Percentiles rank a stretch among this genome's conserved stretches.
Evolutionary conservation across 495 filamentous ascomycete genomes (phyloP).

Genomic region (Pseudoneurospora amorphoporcata): DNA sequence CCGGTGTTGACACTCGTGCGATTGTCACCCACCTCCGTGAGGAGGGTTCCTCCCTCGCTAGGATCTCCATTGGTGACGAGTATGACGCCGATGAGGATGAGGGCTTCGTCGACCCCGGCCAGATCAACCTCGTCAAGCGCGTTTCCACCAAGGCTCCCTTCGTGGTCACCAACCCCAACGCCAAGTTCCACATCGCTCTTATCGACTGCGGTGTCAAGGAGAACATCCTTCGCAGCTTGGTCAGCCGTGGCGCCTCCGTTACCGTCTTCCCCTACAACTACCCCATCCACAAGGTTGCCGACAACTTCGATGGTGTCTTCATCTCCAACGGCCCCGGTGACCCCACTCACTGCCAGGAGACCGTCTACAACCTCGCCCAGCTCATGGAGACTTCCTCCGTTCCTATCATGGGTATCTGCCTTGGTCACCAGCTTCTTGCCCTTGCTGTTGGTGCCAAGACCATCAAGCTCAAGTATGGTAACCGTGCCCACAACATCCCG

Average conservation of each 20-base stretch:
- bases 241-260: conserved; percentile 74
- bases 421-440: conserved; percentile 82
- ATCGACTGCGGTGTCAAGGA: conserved; percentile 99
- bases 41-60: conserved; percentile 87
- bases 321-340: conserved; percentile 97
- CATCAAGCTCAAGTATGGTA: conserved; percentile 94
- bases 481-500: conserved; percentile 96
- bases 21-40: conserved; percentile 94
- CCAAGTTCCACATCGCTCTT: conserved; percentile 82
- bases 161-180: conserved; percentile 70
- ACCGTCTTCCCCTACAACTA: conserved; percentile 94
- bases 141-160: conserved; percentile 98
- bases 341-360: conserved; percentile 88
- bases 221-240: conserved; percentile 92
- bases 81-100: conserved; percentile 98
- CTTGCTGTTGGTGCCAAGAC: conserved; percentile 77
- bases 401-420: conserved; percentile 94
- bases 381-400: conserved; percentile 84
- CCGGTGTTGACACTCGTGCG: conserved; percentile 90
- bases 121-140: conserved; percentile 89
- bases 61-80: conserved; percentile 93
- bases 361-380: conserved; percentile 78
- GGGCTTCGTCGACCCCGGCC: conserved; percentile 86
- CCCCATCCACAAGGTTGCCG: conserved; percentile 93
- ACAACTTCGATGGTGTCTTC: conserved; percentile 97